Base-by-base conservation (phyloP, 805 yeast species). In the Candida nitratophila region DNA sequence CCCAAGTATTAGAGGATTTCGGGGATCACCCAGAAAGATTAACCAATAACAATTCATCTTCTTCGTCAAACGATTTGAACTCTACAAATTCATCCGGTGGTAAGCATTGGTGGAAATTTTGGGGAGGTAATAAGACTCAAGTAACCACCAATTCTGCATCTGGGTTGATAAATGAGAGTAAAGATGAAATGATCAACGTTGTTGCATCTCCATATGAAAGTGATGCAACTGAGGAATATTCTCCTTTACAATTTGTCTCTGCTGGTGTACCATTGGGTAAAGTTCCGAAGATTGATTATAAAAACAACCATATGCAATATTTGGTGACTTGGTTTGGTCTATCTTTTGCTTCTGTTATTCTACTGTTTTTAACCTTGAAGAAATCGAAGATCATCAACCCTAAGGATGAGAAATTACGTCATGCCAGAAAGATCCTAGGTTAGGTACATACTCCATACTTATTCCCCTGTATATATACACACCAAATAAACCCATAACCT, bases 301-400 rank as follows among this genome's bases (percentile, higher is more conserved):
- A 84, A 48, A 93, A 93, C 61, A 88, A 89, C 58, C 99, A 93
- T 59, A 65, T 90, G 61, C 96, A 91, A 61, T 93, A 93, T 61
- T 67, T 93, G 56, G 79, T 88, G 19, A 93, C 99, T 0, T 93
- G 99, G 99, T 91, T 86, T 61, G 96, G 96, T 0, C 74, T 91
- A 37, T 79, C 89, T 2, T 54, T 85, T 35, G 76, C 86, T 33
- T 83, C 96, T 32, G 54, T 89, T 0, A 77, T 83, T 30, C 75
- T 88, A 64, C 71, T 93, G 30, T 51, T 72, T 24, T 57, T 75
- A 27, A 75, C 81, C 17, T 51, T 81, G 45, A 70, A 64, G 48
- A 77, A 76, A 56, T 58, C 64, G 29, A 59, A 46, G 46, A 48
- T 59, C 19, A 56, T 61, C 33, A 69, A 66, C 47, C 73, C 76